Base-by-base conservation (phyloP, 257 asterid species). In the Echites panduratus region DNA sequence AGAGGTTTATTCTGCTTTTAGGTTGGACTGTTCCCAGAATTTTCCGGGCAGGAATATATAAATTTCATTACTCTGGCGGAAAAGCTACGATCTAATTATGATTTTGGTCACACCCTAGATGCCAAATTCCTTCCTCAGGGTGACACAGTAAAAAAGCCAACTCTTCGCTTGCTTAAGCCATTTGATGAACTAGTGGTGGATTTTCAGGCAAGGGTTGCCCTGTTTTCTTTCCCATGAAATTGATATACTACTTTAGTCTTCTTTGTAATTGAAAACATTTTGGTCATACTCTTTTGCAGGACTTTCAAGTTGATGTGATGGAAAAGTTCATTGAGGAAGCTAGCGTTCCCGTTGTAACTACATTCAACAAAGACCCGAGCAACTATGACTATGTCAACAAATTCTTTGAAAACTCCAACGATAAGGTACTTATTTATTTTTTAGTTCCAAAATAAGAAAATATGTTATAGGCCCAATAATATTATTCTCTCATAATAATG, bases 1-100 rank as follows among this genome's bases (percentile, higher is more conserved):
- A 38, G n/a, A 35, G 77, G 52, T 56, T 22, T 38, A 41, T 7
- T 49, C 1, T 50, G 58, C 41, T 64, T 45, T 69, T 56, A 92
- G 98, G 95, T 85, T 75, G 98, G 98, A 53, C 78, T 92, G 63
- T 92, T 92, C 65, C 91, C 89, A 2, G 76, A 85, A 56, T 86
- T 92, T 43, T 75, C 89, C 0, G 96, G 98, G 40, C 89, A 87
- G 80, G 90, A 87, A 75, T 92, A 40, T 69, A 88, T 82, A 44
- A 90, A 82, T 59, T 92, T 81, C 82, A 75, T 57, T 5, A 78
- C 84, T 66, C 76, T 90, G 38, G 92, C 98, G 70, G 98, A 88
- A 70, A 92, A 85, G 76, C 79, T 92, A 84, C 72, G 96, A 58
- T 81, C 96, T 19, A 96, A 92, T 72, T 92, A 90, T 48, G 86